Evolutionary conservation across 1,139 yeast species (phyloP), one percentile per base, ranked within the genome.

Genomic region (Candida sojae): DNA sequence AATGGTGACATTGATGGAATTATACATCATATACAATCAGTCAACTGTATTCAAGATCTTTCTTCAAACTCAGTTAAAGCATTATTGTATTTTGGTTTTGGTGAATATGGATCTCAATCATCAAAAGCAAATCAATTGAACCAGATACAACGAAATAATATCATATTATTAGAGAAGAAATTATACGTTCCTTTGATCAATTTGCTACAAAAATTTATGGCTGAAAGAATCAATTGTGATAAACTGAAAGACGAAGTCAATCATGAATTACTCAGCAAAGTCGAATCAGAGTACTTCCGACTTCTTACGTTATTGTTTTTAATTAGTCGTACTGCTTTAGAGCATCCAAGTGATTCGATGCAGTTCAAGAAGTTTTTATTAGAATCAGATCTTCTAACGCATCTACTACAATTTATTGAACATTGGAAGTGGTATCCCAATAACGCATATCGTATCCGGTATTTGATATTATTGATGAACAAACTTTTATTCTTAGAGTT

Each of bases 371-470:
- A 56, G 1, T 54, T 59, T 31, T 54, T 76, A 41, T 61, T 58
- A 4, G 57, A 63, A 3, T 42, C 63, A 0, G 69, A 76, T 35
- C 39, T 86, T 1, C 55, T 88, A 41, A 57, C 74, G 1, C 66
- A 66, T 13, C 58, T 88, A 9, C 67, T 84, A 1, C 64, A 68
- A 31, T 77, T 80, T 45, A 71, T 88, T 10, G 91, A 86, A 51
- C 69, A 76, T 46, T 84, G 95, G 86, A 78, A 90, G 53, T 83
- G 90, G 84, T 53, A 70, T 42, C 77, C 66, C 35, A 65, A 60
- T 38, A 51, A 55, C 17, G 42, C 56, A 10, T 64, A 66, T 44
- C 57, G 74, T 42, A 54, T 66, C 21, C 69, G 96, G 54, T 82
- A 84, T 55, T 69, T 85, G 5, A 67, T 87, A 1, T 59, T 78